Evolutionary conservation across 306 rosid genomes (phyloP), one percentile per base, ranked within the genome.

Genomic region (Sphenostylis stenocarpa): DNA sequence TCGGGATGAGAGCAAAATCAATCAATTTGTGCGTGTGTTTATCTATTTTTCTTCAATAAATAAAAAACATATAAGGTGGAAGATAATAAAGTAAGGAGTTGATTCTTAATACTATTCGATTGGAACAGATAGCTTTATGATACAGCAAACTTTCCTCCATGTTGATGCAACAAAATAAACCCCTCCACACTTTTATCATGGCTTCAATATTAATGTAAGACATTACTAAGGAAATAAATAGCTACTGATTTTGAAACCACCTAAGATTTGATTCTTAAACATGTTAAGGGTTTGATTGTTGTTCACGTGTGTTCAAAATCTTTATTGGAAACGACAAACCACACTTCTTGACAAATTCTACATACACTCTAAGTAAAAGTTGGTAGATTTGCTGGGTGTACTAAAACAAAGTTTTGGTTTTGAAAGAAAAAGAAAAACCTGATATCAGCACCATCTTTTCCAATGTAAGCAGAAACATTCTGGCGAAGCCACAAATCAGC

Each of bases 401-500:
- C 5, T 1, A 33, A 33, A 33, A 33, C 33, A 29, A 39, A 39
- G 47, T 33, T 1, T 28, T 7, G 33, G 64, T 9, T 48, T 24
- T 15, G 56, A 67, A 47, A 45, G 51, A 79, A 12, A 57, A 21
- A 77, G 47, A 6, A 10, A 41, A 60, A 93, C 97, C 98, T 93
- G 83, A 93, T 93, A 74, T 88, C 90, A 67, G 73, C 91, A 60
- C 98, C 98, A 5, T 80, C 87, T 81, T 89, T 89, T 7, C 78
- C 84, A 48, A 90, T 47, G 47, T 87, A 87, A 9, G 82, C 69
- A 51, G 97, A 86, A 69, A 93, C 75, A 81, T 90, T 93, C 70
- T 86, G 91, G 47, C 86, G 93, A 70, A 93, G 86, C 96, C 96
- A 93, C 13, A 79, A 43, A 84, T 93, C 97, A 39, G 96, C 68